A percentile compares a stretch with the other conserved stretches of the same genome.
phyloP scores from a whole-genome alignment of 305 asterid species.

The Rubia balearica region DNA sequence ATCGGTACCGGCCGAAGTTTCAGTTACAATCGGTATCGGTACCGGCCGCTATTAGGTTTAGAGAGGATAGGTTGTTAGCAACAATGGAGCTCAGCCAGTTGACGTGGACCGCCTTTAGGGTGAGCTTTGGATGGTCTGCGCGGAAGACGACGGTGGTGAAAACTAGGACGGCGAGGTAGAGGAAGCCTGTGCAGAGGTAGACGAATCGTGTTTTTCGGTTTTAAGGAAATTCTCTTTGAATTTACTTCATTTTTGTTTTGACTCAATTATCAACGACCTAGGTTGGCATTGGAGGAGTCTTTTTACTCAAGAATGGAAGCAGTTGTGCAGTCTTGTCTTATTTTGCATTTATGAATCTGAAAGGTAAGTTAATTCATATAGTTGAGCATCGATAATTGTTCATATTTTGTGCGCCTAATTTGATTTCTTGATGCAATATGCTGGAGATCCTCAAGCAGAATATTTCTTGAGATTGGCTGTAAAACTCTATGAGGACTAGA shows the following conservation, averaged over 20 bases:
- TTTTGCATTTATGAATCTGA: constrained; percentile 57
- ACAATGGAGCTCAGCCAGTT: constrained; percentile 13
- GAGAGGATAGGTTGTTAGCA: constrained; percentile 10
- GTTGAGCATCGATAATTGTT: background rate
- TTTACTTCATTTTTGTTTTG: no score
- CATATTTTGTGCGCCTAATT: background rate
- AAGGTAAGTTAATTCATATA: constrained; percentile 31
- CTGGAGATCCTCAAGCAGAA: constrained; percentile 73
- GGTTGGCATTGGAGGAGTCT: constrained; percentile 50
- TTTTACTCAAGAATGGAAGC: constrained; percentile 60
- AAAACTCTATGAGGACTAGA: constrained; percentile 55
- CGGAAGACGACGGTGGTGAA: constrained; percentile 18
- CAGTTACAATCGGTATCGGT: constrained; percentile 14
- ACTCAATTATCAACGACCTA: constrained; percentile 12
- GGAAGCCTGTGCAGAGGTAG: constrained; percentile 11
- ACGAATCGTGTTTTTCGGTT: constrained; percentile 21
- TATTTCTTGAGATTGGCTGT: constrained; percentile 53
- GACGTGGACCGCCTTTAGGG: background rate
- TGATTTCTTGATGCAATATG: background rate
- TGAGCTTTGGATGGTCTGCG: constrained; percentile 14
- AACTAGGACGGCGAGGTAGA: constrained; percentile 20
- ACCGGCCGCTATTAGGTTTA: constrained; percentile 23
- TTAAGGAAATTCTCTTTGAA: background rate
- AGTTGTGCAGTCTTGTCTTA: constrained; percentile 51
- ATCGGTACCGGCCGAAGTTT: constrained; percentile 44